Conservation (phyloP, 768 basidiomycete genomes). For the Lactarius psammicola region DNA sequence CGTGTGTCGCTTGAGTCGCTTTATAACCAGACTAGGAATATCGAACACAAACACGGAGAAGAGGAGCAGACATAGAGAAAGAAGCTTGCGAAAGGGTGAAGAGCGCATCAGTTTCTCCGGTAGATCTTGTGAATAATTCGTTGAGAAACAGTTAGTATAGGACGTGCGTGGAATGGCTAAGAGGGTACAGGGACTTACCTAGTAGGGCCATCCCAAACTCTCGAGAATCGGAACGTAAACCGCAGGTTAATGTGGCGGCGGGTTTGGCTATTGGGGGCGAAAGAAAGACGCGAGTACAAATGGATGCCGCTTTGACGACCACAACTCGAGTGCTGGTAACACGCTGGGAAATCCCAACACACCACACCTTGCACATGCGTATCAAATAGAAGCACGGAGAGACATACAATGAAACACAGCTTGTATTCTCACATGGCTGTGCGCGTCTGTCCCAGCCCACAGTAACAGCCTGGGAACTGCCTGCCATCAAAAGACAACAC, state of each 20-base stretch:
- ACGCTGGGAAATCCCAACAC: not conserved
- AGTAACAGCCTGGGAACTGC: too few species aligned
- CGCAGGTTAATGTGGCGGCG: too few species aligned
- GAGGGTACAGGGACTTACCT: not conserved
- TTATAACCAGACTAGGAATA: not conserved
- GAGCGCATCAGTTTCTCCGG: not conserved
- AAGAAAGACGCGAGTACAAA: too few species aligned
- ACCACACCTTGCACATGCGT: not conserved
- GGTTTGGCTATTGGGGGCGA: too few species aligned
- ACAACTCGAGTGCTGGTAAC: not conserved
- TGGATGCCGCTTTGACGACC: slow-evolving; percentile 28
- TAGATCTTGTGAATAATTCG: not conserved
- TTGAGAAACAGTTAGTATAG: not conserved
- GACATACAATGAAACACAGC: not conserved
- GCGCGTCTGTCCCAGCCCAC: not conserved
- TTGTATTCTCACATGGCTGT: not conserved
- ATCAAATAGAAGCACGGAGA: not conserved
- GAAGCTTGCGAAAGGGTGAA: not conserved
- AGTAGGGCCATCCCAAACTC: too few species aligned
- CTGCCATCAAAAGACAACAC: too few species aligned
- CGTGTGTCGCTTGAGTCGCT: not conserved
- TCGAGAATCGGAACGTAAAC: too few species aligned
- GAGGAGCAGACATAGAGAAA: not conserved
- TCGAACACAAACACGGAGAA: too few species aligned
- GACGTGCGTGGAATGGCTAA: not conserved